phyloP scores from a whole-genome alignment of 495 filamentous ascomycete genomes.

The Talaromyces ruber region DNA sequence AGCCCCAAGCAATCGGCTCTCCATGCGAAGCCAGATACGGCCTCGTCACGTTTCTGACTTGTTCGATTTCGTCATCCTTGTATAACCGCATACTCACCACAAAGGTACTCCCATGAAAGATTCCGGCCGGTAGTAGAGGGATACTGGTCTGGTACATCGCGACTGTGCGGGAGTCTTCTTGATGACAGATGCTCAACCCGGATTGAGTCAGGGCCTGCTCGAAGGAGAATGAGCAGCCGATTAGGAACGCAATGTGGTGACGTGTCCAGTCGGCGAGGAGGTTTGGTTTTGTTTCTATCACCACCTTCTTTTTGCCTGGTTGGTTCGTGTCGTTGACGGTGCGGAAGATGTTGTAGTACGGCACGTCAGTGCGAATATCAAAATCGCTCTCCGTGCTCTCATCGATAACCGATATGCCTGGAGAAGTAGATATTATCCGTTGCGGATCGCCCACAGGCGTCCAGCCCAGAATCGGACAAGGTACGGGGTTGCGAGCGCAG shows the following conservation, averaged over 20 bases:
- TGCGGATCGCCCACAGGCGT: not conserved
- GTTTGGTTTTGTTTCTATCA: conserved; percentile 23
- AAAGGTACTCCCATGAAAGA: conserved; percentile 38
- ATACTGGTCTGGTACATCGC: conserved; percentile 47
- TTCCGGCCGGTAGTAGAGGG: conserved; percentile 38
- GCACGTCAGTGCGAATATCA: conserved; percentile 45
- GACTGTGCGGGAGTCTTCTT: conserved; percentile 25
- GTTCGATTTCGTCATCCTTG: conserved; percentile 28
- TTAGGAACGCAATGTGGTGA: conserved; percentile 46
- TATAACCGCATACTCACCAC: conserved; percentile 41
- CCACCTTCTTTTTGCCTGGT: not conserved
- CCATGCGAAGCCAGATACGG: conserved; percentile 40
- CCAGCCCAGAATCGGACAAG: conserved; percentile 40
- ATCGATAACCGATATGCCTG: conserved; percentile 17
- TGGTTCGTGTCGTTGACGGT: not conserved
- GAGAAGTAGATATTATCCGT: not conserved
- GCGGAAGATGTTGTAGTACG: conserved; percentile 43
- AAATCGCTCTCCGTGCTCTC: conserved; percentile 19
- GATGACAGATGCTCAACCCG: conserved; percentile 25
- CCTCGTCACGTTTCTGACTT: conserved; percentile 38
- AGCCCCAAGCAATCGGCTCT: conserved; percentile 54
- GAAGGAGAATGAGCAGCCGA: conserved; percentile 51
- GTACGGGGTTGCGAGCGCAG: conserved; percentile 47
- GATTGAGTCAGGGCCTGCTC: conserved; percentile 37
- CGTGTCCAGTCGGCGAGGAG: conserved; percentile 38